Evolutionary conservation across 768 basidiomycete genomes (phyloP).

Genomic region (Phanerochaete sordida): DNA sequence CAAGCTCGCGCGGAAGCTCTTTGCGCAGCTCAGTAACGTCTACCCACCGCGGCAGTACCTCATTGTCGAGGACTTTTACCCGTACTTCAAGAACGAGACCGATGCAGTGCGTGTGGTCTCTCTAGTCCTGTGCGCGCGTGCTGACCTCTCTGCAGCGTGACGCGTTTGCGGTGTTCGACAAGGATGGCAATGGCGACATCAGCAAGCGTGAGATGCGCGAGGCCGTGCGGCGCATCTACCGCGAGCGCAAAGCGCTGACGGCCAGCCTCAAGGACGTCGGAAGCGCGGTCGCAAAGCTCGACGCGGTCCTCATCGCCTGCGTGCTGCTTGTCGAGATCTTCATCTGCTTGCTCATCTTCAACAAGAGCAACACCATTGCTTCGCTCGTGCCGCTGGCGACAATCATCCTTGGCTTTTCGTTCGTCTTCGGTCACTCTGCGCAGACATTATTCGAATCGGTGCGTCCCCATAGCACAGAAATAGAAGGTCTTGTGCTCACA

Average conservation of each 20-base stretch:
- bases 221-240: conserved; percentile 76
- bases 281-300: conserved; percentile 73
- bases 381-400: conserved; percentile 80
- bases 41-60: conserved; percentile 59
- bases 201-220: conserved; percentile 77
- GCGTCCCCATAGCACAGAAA: conserved; percentile 17
- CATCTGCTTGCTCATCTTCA: conserved; percentile 73
- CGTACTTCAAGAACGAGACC: conserved; percentile 67
- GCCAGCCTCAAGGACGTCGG: conserved; percentile 74
- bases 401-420: conserved; percentile 78
- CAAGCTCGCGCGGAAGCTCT: conserved; percentile 64
- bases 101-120: conserved; percentile 55
- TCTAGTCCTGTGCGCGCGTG: not conserved
- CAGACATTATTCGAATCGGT: conserved; percentile 78
- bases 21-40: conserved; percentile 55
- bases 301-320: conserved; percentile 63
- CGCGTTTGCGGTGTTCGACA: conserved; percentile 71
- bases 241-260: conserved; percentile 68
- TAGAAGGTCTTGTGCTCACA: not conserved
- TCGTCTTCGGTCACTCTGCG: conserved; percentile 82
- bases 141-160: conserved; percentile 41
- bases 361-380: conserved; percentile 56
- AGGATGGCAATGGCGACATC: conserved; percentile 82
- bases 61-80: conserved; percentile 72
- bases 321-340: conserved; percentile 61